Conservation (phyloP, 169 alveolate genomes). For the Plasmodium knowlesi region DNA sequence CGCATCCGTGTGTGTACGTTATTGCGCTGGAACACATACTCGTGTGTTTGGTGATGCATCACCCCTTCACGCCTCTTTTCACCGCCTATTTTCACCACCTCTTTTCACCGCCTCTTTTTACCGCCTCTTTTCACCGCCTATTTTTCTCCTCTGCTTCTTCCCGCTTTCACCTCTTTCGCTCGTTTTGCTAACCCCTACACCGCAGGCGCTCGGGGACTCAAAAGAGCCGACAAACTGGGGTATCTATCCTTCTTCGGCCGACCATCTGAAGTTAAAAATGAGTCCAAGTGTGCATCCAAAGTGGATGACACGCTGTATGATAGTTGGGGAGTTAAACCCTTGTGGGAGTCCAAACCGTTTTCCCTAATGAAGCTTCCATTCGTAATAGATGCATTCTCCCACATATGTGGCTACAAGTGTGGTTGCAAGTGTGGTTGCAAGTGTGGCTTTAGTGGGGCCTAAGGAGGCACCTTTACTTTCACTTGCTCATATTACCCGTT, state of each 20-base stretch:
- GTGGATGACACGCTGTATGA: slow-evolving; percentile 34
- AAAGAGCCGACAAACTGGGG: background rate
- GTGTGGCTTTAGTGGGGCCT: background rate
- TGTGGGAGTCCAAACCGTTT: slow-evolving; percentile 62
- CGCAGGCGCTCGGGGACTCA: slow-evolving; percentile 4
- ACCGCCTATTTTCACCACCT: background rate
- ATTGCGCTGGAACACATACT: background rate
- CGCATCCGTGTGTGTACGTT: background rate
- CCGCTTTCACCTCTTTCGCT: background rate
- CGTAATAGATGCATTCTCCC: background rate
- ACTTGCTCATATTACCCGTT: background rate
- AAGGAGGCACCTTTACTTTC: background rate
- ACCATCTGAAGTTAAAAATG: slow-evolving; percentile 9
- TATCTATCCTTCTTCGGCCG: background rate
- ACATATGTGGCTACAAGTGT: background rate
- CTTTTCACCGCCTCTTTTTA: background rate
- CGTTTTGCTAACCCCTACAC: background rate
- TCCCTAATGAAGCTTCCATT: slow-evolving; percentile 63
- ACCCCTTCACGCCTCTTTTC: background rate
- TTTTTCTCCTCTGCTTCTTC: no score
- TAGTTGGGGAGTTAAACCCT: slow-evolving; percentile 19
- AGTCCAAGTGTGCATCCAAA: slow-evolving; percentile 10
- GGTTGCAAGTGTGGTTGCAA: background rate
- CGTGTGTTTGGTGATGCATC: background rate
- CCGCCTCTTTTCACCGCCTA: background rate